These are phyloP conservation scores for Arabidopsis hybrid DNA, from an alignment of 441 rosid genomes.

Conservation along the genomic window DNA sequence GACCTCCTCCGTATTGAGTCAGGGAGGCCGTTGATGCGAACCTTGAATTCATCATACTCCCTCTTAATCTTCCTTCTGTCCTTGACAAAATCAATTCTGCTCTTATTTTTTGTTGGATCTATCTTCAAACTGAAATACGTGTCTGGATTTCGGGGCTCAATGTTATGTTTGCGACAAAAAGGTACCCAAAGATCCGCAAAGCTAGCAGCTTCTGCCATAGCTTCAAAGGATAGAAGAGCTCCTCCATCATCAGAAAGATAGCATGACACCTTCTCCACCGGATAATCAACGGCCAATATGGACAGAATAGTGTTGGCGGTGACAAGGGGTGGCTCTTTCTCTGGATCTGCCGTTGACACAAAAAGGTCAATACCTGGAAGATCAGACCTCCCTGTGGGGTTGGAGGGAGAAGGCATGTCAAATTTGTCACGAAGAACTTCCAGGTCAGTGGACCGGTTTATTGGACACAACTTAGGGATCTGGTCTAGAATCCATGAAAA, in stretches of 20 bases:
- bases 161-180: slow-evolving; percentile 83
- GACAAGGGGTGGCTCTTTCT: slow-evolving; percentile 89
- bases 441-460: slow-evolving; percentile 85
- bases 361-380: slow-evolving; percentile 86
- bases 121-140: slow-evolving; percentile 72
- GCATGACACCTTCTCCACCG: slow-evolving; percentile 81
- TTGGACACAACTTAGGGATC: slow-evolving; percentile 77
- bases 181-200: slow-evolving; percentile 96
- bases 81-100: slow-evolving; percentile 81
- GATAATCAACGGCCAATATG: slow-evolving; percentile 78
- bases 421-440: slow-evolving; percentile 82
- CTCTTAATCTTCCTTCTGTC: slow-evolving; percentile 82
- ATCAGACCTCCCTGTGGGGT: slow-evolving; percentile 88
- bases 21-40: slow-evolving; percentile 82
- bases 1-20: slow-evolving; percentile 90
- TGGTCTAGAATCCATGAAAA: slow-evolving; percentile 97
- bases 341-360: slow-evolving; percentile 94
- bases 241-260: slow-evolving; percentile 94
- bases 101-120: slow-evolving; percentile 89
- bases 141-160: slow-evolving; percentile 92
- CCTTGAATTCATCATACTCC: slow-evolving; percentile 92
- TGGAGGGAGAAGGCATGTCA: slow-evolving; percentile 83
- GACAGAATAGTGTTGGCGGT: slow-evolving; percentile 90
- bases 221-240: slow-evolving; percentile 89
- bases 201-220: slow-evolving; percentile 96